Percentiles rank a stretch among this genome's conserved stretches.
phyloP scores from a whole-genome alignment of 2,329 filamentous ascomycete genomes.

The Didymella glomerata region DNA sequence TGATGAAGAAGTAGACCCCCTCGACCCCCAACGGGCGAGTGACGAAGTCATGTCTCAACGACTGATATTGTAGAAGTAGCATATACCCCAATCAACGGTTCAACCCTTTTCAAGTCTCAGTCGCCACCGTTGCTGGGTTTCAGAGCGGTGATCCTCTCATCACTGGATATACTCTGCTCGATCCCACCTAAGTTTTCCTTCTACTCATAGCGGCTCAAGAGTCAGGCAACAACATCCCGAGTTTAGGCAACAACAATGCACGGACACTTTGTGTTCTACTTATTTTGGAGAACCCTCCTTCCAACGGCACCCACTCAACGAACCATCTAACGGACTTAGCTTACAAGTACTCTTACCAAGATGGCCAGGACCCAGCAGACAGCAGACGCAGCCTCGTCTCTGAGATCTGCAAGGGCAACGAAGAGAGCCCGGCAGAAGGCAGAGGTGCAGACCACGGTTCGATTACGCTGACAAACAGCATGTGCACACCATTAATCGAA shows the following conservation, averaged over 20 bases:
- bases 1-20: background rate
- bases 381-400: background rate
- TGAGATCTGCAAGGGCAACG: background rate
- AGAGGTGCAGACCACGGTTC: background rate
- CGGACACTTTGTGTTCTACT: background rate
- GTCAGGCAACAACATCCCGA: background rate
- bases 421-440: background rate
- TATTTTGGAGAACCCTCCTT: background rate
- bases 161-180: too few species aligned
- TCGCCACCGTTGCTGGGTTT: too few species aligned
- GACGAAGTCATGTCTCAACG: conserved; percentile 22
- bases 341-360: too few species aligned
- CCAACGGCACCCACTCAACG: too few species aligned
- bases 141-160: too few species aligned
- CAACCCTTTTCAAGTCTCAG: conserved; percentile 11
- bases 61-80: conserved; percentile 15
- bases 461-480: background rate
- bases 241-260: background rate
- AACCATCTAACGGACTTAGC: too few species aligned
- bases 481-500: background rate
- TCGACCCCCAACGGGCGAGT: background rate
- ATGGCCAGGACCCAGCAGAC: background rate
- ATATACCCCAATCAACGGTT: conserved; percentile 21
- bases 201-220: too few species aligned
- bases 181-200: too few species aligned